Base-by-base conservation (phyloP, 2,329 filamentous ascomycete genomes). In the Fonsecaea pugnacius region DNA sequence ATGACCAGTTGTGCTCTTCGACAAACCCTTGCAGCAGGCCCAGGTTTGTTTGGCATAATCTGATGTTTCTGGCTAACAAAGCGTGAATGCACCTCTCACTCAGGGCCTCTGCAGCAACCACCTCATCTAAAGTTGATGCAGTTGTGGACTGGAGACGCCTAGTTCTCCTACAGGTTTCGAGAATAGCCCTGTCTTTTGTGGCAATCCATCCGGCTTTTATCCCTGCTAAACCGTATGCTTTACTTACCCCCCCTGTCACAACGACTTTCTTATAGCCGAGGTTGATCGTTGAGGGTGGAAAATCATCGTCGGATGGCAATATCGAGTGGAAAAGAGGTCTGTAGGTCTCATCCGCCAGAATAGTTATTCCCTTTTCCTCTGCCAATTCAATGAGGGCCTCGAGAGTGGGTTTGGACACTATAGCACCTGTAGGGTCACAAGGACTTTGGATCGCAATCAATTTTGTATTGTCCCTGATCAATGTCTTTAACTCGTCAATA, bases 131-230 rank as follows among this genome's bases (percentile, higher is more conserved):
- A 72, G 89, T 87, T n/a, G 90, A 91, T 0, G 96, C 91, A 43
- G 89, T 90, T 71, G 96, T 96, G 30, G 90, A 92, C 3, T 91
- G 96, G 79, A 95, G 96, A 75, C 95, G 89, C 46, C 91, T 83
- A 1, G 88, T 87, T 14, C 80, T 77, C 10, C 88, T 86, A 67
- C 90, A 82, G 14, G 82, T 79, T 57, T 87, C 83, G 59, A 94
- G 83, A 62, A 96, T 82, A 0, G 79, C 77, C 4, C 74, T 73
- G 74, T 87, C 85, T 30, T 86, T 85, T 14, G 88, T 89, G 3
- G 90, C 91, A 63, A 94, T 83, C 92, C 92, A 97, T 35, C 92
- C 92, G 1, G 93, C 77, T 0, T 92, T 87, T 66, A 96, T 88
- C 1, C 92, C 92, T 0, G 92, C 91, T 4, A 96, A 79, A 2